Percentiles rank a stretch among this genome's conserved stretches.
These are phyloP conservation scores for Pisolithus albus DNA, from an alignment of 768 basidiomycete species.

Conservation along the genomic window DNA sequence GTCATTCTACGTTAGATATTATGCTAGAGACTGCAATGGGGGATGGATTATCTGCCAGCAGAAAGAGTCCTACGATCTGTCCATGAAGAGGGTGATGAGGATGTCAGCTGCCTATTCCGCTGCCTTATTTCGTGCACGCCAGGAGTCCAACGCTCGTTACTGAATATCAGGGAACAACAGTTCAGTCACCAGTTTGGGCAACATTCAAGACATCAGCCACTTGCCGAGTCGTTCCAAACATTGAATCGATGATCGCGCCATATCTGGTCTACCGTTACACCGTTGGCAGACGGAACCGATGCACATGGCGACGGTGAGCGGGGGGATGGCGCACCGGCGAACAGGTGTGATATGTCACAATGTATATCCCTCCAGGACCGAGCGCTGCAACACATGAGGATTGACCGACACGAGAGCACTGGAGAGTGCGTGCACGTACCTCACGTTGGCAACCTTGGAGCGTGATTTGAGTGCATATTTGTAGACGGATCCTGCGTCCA, in stretches of 20 bases:
- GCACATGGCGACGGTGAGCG: conserved; percentile 26
- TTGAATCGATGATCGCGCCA: conserved; percentile 64
- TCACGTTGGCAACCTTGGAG: conserved; percentile 61
- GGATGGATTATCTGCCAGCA: conserved; percentile 21
- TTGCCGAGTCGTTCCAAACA: conserved; percentile 50
- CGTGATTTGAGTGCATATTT: conserved; percentile 62
- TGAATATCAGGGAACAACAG: conserved; percentile 15
- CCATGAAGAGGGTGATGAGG: neutral
- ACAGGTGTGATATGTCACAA: conserved; percentile 56
- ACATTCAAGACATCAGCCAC: conserved; percentile 2
- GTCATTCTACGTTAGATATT: conserved; percentile 27
- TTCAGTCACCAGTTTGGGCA: neutral
- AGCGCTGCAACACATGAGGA: conserved; percentile 35
- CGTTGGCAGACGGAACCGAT: conserved; percentile 36
- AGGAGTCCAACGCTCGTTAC: neutral
- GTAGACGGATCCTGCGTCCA: conserved; percentile 64
- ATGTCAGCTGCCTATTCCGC: neutral
- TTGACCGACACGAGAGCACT: conserved; percentile 4
- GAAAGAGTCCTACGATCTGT: conserved; percentile 24
- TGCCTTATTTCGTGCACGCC: neutral
- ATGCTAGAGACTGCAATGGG: conserved; percentile 13
- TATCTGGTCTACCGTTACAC: conserved; percentile 57
- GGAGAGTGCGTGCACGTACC: conserved; percentile 36
- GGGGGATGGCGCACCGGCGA: conserved; percentile 34
- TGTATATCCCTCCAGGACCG: conserved; percentile 59